A percentile compares a stretch with the other conserved stretches of the same genome.
These are phyloP conservation scores for Alternaria ventricosa DNA, from an alignment of 2,329 filamentous ascomycete species.

Conservation along the genomic window DNA sequence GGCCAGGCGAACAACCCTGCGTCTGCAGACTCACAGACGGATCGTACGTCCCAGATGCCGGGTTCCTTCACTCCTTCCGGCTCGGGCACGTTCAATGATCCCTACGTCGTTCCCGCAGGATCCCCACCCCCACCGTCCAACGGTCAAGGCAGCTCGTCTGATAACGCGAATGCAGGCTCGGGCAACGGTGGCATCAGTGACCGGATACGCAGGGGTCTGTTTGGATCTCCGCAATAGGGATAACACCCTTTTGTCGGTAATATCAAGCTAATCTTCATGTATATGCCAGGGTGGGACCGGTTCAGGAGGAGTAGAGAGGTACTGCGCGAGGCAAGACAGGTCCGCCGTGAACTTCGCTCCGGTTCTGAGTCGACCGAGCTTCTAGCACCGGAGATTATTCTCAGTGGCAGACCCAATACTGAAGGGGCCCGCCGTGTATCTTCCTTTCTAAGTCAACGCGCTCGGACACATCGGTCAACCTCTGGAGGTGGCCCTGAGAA, in stretches of 20 bases:
- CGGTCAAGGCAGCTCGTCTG: conserved; percentile 7
- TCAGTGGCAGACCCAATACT: conserved; percentile 1
- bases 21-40: conserved; percentile 1
- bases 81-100: conserved; percentile 26
- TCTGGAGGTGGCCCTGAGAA: conserved; percentile 4
- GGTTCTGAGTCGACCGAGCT: not conserved
- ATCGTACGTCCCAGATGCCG: conserved; percentile 33
- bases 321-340: conserved; percentile 1
- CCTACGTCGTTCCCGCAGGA: conserved; percentile 25
- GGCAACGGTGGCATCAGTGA: conserved; percentile 32
- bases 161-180: conserved; percentile 16
- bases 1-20: conserved; percentile 19
- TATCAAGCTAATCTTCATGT: conserved; percentile 3
- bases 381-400: not conserved
- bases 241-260: conserved; percentile 7
- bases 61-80: conserved; percentile 34
- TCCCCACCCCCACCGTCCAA: conserved; percentile 11
- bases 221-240: conserved; percentile 31
- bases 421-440: conserved; percentile 1
- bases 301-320: conserved; percentile 3
- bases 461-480: conserved; percentile 1
- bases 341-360: not conserved
- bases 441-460: not conserved
- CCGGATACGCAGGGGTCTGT: conserved; percentile 45
- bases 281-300: conserved; percentile 2